Conservation (phyloP, 306 rosid genomes). For the Rubus parviflorus region DNA sequence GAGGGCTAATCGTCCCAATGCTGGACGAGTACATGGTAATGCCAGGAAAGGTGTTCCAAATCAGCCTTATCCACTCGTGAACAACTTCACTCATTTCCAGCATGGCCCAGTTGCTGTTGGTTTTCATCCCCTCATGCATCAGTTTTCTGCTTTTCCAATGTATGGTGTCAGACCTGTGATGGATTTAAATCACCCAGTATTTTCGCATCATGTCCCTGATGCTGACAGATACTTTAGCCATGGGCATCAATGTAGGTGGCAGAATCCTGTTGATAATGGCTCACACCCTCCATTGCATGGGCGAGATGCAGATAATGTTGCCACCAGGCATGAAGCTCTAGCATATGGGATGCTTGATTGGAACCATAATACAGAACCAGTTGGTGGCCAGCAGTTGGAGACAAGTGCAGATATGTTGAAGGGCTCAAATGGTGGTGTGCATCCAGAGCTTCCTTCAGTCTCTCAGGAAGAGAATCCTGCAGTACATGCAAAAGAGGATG, state of each 20-base stretch:
- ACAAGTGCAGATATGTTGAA: neutral
- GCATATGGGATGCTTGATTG: neutral
- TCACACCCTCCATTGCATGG: neutral
- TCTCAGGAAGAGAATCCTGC: neutral
- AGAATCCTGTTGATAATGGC: neutral
- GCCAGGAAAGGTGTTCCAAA: neutral
- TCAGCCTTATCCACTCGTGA: neutral
- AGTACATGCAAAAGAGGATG: neutral
- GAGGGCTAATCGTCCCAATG: neutral
- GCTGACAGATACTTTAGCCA: neutral
- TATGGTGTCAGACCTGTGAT: neutral
- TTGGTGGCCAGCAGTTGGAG: neutral
- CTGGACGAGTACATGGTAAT: neutral
- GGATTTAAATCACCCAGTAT: neutral
- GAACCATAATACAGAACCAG: neutral
- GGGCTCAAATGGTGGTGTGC: neutral
- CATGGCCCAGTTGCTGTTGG: neutral
- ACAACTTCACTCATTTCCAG: neutral
- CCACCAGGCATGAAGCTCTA: neutral
- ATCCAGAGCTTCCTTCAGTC: neutral
- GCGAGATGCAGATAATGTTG: neutral
- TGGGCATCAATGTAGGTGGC: neutral
- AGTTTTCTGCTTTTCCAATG: neutral
- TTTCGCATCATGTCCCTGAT: neutral
- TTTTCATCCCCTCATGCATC: neutral